A percentile compares a stretch with the other conserved stretches of the same genome.
These are phyloP conservation scores for Quercus lobata DNA, from an alignment of 331 rosid genomes.

Conservation along the genomic window DNA sequence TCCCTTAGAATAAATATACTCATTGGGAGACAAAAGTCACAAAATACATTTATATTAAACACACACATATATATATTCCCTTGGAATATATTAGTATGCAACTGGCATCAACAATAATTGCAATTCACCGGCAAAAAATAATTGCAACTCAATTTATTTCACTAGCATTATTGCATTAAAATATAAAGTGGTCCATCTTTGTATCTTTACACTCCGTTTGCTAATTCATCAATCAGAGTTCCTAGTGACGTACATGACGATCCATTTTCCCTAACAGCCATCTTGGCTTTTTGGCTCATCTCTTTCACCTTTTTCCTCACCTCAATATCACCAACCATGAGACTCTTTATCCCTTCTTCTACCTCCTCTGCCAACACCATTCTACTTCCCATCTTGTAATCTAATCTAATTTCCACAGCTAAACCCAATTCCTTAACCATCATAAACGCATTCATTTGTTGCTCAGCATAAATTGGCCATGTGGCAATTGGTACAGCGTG, in stretches of 20 bases:
- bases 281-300: not conserved
- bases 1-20: too few species aligned
- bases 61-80: too few species aligned
- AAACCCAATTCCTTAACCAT: conserved; percentile 2
- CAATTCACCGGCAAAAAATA: too few species aligned
- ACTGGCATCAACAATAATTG: too few species aligned
- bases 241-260: not conserved
- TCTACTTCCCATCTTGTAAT: not conserved
- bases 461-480: conserved; percentile 10
- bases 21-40: too few species aligned
- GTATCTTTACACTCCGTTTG: not conserved
- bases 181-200: not conserved
- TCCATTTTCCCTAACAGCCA: not conserved
- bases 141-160: too few species aligned
- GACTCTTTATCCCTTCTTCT: not conserved
- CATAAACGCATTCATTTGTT: conserved; percentile 4
- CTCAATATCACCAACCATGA: not conserved
- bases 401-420: not conserved
- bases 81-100: too few species aligned
- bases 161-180: not conserved
- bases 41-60: too few species aligned
- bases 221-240: not conserved
- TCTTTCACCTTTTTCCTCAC: not conserved
- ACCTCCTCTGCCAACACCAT: not conserved
- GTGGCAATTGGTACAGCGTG: conserved; percentile 11